Percentiles rank a stretch among this genome's conserved stretches.
Conservation (phyloP, 2,329 filamentous ascomycete genomes). For the Aspergillus puulaauensis region DNA sequence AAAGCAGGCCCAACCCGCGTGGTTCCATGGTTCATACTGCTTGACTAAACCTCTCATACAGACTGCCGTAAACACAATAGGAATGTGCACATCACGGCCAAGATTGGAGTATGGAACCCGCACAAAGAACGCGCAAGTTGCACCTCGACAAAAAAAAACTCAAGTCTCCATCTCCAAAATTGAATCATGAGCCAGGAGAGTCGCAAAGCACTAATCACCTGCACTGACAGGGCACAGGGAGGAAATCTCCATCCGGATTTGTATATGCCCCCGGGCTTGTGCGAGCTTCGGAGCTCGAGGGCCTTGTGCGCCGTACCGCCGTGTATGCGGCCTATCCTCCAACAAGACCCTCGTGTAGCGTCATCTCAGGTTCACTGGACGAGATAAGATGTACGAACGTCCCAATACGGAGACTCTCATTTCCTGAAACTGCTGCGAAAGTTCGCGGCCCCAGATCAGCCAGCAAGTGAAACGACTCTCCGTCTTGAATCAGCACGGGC, state of each 20-base stretch:
- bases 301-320: constrained; percentile 1
- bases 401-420: neutral
- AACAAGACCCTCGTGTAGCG: constrained; percentile 1
- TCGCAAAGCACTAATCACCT: constrained; percentile 6
- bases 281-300: constrained; percentile 5
- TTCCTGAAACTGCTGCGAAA: constrained; percentile 4
- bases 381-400: neutral
- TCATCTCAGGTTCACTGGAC: constrained; percentile 1
- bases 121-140: neutral
- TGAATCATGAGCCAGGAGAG: neutral
- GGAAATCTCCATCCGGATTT: constrained; percentile 4
- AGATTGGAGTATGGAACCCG: neutral
- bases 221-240: neutral
- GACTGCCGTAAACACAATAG: neutral
- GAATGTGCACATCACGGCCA: neutral
- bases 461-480: constrained; percentile 3
- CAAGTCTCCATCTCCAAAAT: constrained; percentile 2
- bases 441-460: neutral
- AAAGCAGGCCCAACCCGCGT: neutral
- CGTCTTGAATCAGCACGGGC: neutral
- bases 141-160: constrained; percentile 1
- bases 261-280: constrained; percentile 10
- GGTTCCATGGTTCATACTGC: constrained; percentile 8
- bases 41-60: neutral
- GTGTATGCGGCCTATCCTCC: neutral